Conservation (phyloP, 495 filamentous ascomycete species). For the Haplographium delicatum region DNA sequence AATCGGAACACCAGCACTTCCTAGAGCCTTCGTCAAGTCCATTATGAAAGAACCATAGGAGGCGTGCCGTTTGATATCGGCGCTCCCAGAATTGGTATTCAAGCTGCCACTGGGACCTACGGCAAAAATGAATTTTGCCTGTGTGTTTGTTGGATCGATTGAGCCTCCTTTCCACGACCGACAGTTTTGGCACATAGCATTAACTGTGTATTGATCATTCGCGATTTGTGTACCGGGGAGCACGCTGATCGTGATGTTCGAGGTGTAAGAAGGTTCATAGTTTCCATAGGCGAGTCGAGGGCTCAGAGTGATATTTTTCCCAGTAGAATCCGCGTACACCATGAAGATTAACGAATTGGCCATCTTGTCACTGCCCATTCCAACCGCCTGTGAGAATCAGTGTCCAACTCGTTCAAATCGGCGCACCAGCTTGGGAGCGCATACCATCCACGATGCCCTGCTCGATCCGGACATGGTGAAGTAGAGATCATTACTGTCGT, state of each 20-base stretch:
- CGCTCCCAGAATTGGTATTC: conserved; percentile 34
- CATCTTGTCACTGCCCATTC: conserved; percentile 47
- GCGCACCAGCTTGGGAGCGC: conserved; percentile 4
- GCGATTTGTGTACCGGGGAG: conserved; percentile 37
- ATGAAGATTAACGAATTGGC: conserved; percentile 46
- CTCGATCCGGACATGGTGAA: conserved; percentile 17
- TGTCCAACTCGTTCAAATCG: background rate
- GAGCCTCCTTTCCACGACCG: conserved; percentile 36
- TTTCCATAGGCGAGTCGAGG: conserved; percentile 39
- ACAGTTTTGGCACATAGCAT: conserved; percentile 45
- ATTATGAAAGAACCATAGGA: conserved; percentile 51
- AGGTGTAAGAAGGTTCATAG: conserved; percentile 42
- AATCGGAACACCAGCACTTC: conserved; percentile 28
- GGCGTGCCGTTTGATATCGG: conserved; percentile 45
- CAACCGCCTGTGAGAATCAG: conserved; percentile 33
- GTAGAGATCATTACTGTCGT: conserved; percentile 18
- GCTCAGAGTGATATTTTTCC: conserved; percentile 44
- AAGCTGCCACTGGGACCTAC: conserved; percentile 39
- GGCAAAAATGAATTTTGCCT: conserved; percentile 52
- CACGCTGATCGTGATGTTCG: conserved; percentile 33
- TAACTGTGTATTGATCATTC: conserved; percentile 39
- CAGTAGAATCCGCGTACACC: conserved; percentile 38
- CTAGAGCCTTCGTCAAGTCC: conserved; percentile 45
- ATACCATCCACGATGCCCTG: conserved; percentile 21
- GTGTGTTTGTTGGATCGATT: conserved; percentile 32